Evolutionary conservation across 2,329 filamentous ascomycete genomes (phyloP).

Genomic region (Dothistroma septosporum): DNA sequence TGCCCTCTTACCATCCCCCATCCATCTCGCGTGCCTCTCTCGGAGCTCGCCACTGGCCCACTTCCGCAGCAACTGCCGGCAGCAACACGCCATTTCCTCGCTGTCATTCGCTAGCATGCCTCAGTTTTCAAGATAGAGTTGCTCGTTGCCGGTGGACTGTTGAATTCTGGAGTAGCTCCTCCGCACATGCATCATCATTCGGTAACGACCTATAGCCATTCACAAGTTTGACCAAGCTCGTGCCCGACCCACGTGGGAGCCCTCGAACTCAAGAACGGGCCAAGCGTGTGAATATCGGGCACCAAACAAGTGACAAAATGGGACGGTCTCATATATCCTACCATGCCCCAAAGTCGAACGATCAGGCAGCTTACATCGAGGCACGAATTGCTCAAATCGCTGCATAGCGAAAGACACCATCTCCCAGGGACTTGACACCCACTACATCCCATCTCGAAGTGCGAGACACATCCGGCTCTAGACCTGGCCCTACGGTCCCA

Average conservation of each 20-base stretch:
- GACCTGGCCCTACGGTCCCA: slow-evolving; percentile 1
- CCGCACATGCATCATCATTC: neutral
- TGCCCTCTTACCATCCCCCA: neutral
- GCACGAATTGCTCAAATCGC: slow-evolving; percentile 15
- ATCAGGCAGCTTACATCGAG: slow-evolving; percentile 17
- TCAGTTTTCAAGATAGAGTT: neutral
- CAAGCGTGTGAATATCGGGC: neutral
- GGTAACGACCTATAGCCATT: neutral
- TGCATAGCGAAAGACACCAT: slow-evolving; percentile 6
- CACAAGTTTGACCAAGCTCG: neutral
- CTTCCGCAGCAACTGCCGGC: neutral
- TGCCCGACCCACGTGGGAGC: neutral
- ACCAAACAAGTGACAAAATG: neutral
- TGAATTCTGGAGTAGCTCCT: neutral
- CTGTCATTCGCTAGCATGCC: neutral
- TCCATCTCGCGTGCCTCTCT: neutral
- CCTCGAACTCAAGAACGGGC: neutral
- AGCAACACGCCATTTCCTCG: neutral
- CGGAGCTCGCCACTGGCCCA: neutral
- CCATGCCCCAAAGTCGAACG: slow-evolving; percentile 20
- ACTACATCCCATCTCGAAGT: neutral
- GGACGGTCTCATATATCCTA: slow-evolving; percentile 17
- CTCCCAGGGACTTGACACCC: neutral
- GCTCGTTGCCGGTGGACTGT: neutral
- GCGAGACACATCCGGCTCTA: neutral